Base-by-base conservation (phyloP, 805 yeast species). In the Blastobotrys terrestris region DNA sequence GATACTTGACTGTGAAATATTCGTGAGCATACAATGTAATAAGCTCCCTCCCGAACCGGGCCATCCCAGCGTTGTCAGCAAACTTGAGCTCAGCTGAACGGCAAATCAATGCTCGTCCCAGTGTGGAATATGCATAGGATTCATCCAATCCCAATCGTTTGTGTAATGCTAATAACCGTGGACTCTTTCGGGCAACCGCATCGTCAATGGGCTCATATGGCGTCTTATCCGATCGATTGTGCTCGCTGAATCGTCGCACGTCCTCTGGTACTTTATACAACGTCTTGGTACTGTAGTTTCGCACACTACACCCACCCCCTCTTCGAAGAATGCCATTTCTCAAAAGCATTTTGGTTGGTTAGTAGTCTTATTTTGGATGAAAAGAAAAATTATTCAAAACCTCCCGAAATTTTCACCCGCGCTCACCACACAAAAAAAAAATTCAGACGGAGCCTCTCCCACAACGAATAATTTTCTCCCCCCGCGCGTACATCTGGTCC, bases 91-190 rank as follows among this genome's bases (percentile, higher is more conserved):
- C 70, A 16, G 61, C 58, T 5, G 63, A 54, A 41, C 72, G 68
- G 60, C 90, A 81, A 50, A 91, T 86, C 58, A 94, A 76, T 44
- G 94, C 80, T 63, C 91, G 85, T 0, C 96, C 91, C 55, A 94
- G 75, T 1, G 92, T 81, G 11, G 89, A 75, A 41, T 77, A 74
- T 52, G 81, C 67, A 63, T 79, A 85, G 4, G 68, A 63, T 20
- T 71, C 60, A 4, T 94, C 85, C 50, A 92, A 75, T 16, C 76
- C 68, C 50, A 92, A 73, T 68, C 99, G 81, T 16, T 86, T 72
- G 63, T 88, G 96, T 54, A 92, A 76, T 3, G 97, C 83, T 39
- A 78, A 78, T 51, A 94, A 74, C n/a, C 84, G 77, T 1, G 96
- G 87, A 8, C 89, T 80, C 63, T 79, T 70, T 2, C 63, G 56